phyloP scores from a whole-genome alignment of 192 early-diverging fungal genomes.

The Coemansia sp. region DNA sequence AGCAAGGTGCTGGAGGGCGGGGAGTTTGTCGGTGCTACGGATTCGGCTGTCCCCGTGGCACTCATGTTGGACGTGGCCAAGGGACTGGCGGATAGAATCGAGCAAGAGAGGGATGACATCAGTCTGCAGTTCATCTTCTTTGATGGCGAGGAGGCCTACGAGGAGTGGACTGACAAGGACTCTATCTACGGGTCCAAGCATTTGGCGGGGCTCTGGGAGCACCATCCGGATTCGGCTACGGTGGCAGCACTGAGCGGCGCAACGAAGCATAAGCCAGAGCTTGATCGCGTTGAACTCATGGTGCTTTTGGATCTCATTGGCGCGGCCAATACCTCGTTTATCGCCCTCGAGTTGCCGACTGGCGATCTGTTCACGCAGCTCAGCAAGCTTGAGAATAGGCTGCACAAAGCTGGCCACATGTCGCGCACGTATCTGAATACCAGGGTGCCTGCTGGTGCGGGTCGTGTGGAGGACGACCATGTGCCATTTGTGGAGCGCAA shows the following conservation, averaged over 20 bases:
- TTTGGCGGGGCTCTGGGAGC: constrained; percentile 79
- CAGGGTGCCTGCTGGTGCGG: constrained; percentile 23
- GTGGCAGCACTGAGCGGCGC: constrained; percentile 27
- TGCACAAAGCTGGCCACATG: constrained; percentile 48
- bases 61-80: constrained; percentile 83
- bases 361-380: constrained; percentile 70
- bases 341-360: constrained; percentile 55
- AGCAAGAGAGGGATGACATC: constrained; percentile 43
- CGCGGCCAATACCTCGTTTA: constrained; percentile 56
- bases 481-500: constrained; percentile 78
- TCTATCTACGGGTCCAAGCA: constrained; percentile 91
- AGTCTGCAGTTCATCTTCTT: constrained; percentile 94
- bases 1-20: constrained; percentile 74
- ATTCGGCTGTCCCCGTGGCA: constrained; percentile 90
- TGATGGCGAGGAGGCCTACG: constrained; percentile 95
- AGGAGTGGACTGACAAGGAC: constrained; percentile 72
- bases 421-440: constrained; percentile 46
- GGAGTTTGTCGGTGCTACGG: constrained; percentile 84
- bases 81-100: constrained; percentile 64
- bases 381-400: constrained; percentile 66
- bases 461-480: constrained; percentile 83
- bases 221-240: constrained; percentile 44
- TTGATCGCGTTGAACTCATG: constrained; percentile 82
- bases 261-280: constrained; percentile 38
- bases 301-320: constrained; percentile 91